Evolutionary conservation across 2,329 filamentous ascomycete species (phyloP).

Genomic region (Dactylellina parvicollis): DNA sequence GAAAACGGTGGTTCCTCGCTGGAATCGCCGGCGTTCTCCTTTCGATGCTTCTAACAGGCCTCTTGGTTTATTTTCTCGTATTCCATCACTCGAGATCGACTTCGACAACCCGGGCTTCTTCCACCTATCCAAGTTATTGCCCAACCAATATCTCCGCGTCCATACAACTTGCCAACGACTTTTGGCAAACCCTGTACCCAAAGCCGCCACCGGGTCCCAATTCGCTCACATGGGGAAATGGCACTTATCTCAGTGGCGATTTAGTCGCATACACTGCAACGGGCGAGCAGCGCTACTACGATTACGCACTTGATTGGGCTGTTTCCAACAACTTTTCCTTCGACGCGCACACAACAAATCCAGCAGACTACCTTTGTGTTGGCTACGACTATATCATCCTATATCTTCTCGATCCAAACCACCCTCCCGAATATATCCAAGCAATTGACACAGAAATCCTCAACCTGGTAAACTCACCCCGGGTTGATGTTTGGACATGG

Average conservation of each 20-base stretch:
- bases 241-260: constrained; percentile 35
- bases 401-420: constrained; percentile 31
- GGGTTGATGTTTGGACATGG: constrained; percentile 26
- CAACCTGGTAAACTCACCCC: constrained; percentile 6
- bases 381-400: constrained; percentile 33
- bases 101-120: neutral
- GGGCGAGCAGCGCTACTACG: neutral
- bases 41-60: neutral
- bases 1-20: constrained; percentile 14
- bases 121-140: constrained; percentile 6
- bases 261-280: constrained; percentile 22
- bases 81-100: neutral
- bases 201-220: constrained; percentile 13
- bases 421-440: constrained; percentile 17
- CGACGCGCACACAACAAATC: neutral
- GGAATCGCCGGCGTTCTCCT: neutral
- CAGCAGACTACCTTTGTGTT: constrained; percentile 19
- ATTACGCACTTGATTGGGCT: constrained; percentile 29
- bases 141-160: constrained; percentile 23
- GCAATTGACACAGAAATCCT: constrained; percentile 18
- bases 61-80: constrained; percentile 21
- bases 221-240: constrained; percentile 34
- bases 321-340: constrained; percentile 30
- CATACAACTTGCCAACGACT: constrained; percentile 23
- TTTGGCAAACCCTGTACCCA: constrained; percentile 15